phyloP scores from a whole-genome alignment of 2,329 filamentous ascomycete genomes.

The Lecanicillium sp. region DNA sequence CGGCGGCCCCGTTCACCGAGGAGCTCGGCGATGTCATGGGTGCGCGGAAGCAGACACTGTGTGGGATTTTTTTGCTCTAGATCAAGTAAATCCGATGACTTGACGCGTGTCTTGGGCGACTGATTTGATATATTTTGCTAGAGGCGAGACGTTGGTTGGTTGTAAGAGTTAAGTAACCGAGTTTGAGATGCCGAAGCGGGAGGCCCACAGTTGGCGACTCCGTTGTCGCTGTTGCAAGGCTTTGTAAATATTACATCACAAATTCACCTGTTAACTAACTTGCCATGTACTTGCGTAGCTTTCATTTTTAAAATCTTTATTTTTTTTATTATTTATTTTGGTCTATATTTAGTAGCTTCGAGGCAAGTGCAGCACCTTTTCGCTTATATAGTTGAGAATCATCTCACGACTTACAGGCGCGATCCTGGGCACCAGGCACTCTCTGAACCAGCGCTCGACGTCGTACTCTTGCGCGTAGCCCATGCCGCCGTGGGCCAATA shows the following conservation, averaged over 20 bases:
- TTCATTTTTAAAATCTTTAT: background rate
- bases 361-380: constrained; percentile 61
- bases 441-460: constrained; percentile 60
- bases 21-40: constrained; percentile 11
- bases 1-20: constrained; percentile 11
- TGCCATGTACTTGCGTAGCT: too few species aligned
- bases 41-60: constrained; percentile 3
- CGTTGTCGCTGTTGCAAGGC: constrained; percentile 4
- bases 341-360: constrained; percentile 52
- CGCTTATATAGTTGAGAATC: constrained; percentile 68
- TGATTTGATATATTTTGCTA: too few species aligned
- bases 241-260: constrained; percentile 2
- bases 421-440: constrained; percentile 58
- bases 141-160: too few species aligned
- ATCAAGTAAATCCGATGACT: too few species aligned
- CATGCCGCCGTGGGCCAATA: constrained; percentile 57
- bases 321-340: background rate
- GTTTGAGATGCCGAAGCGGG: constrained; percentile 10
- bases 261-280: too few species aligned
- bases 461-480: constrained; percentile 60
- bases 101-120: too few species aligned
- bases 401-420: constrained; percentile 64
- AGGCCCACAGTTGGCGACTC: background rate
- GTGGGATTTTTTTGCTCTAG: background rate
- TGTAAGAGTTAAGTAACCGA: constrained; percentile 14